A percentile compares a stretch with the other conserved stretches of the same genome.
These are phyloP conservation scores for Trypanosoma mega DNA, from an alignment of 208 protist species.

Conservation along the genomic window DNA sequence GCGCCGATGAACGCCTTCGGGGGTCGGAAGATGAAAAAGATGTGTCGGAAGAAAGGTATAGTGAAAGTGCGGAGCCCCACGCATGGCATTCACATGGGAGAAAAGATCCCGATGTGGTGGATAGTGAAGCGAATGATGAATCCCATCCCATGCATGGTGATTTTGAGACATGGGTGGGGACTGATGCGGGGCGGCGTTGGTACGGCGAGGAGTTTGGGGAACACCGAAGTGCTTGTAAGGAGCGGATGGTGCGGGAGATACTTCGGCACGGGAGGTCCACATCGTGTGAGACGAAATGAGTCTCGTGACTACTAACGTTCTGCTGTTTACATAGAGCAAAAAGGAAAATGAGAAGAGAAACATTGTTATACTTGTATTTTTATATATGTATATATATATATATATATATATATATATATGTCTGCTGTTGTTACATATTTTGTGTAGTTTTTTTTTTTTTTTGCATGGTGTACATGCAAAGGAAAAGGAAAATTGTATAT, in stretches of 20 bases:
- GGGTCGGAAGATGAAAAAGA: not conserved
- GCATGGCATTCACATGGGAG: too few relatives aligned
- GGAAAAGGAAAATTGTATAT: too few relatives aligned
- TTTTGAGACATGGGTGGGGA: constrained; percentile 10
- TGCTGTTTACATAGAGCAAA: not conserved
- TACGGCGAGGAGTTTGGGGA: constrained; percentile 13
- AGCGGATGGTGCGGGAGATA: constrained; percentile 7
- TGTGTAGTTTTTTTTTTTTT: too few relatives aligned
- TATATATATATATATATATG: constrained; percentile 1
- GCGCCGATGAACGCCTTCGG: constrained; percentile 1
- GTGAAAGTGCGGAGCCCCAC: not conserved
- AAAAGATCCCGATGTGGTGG: not conserved
- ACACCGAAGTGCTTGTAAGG: constrained; percentile 12
- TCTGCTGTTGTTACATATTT: too few relatives aligned
- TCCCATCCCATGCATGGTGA: too few relatives aligned
- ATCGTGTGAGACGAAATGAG: not conserved
- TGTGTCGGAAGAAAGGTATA: not conserved
- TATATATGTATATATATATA: constrained; percentile 2
- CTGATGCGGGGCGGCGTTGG: constrained; percentile 7
- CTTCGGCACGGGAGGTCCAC: not conserved
- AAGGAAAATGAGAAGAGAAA: not conserved
- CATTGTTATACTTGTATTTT: not conserved
- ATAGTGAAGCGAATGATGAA: not conserved
- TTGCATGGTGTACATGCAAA: too few relatives aligned
- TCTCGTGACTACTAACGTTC: too few relatives aligned